Percentiles rank a stretch among this genome's conserved stretches.
phyloP scores from a whole-genome alignment of 139 green algal genomes.

The Desmodesmus armatus region DNA sequence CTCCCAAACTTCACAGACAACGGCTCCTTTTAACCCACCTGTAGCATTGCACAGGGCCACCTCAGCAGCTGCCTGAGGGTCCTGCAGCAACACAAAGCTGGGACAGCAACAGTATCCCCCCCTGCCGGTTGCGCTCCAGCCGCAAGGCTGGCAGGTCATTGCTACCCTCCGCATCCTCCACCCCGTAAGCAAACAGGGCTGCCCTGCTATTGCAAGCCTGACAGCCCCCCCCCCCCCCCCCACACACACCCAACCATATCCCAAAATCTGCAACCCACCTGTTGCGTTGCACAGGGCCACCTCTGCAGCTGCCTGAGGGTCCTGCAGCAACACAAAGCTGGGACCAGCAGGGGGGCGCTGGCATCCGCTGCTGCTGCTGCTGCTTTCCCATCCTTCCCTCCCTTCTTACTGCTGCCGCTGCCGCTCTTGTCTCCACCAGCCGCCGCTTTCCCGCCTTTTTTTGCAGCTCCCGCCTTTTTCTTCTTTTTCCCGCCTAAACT shows the following conservation, averaged over 20 bases:
- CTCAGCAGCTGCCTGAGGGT: conserved; percentile 25
- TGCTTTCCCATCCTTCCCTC: background rate
- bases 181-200: too few species aligned
- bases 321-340: conserved; percentile 3
- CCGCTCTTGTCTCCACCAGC: background rate
- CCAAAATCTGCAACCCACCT: too few species aligned
- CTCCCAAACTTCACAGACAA: background rate
- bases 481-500: conserved; percentile 43
- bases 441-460: background rate
- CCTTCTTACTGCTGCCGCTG: background rate
- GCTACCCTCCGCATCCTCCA: background rate
- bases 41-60: conserved; percentile 35
- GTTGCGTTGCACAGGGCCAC: conserved; percentile 34
- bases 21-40: background rate
- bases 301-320: conserved; percentile 25
- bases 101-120: background rate
- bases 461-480: background rate
- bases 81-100: conserved; percentile 3
- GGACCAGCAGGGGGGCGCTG: too few species aligned
- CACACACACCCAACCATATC: too few species aligned
- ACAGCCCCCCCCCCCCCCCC: too few species aligned
- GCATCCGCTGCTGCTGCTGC: conserved; percentile 18
- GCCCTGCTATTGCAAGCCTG: background rate
- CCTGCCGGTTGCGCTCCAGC: too few species aligned
- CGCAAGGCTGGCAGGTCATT: background rate